phyloP scores from a whole-genome alignment of 768 basidiomycete genomes.

The Tulasnella sp. region DNA sequence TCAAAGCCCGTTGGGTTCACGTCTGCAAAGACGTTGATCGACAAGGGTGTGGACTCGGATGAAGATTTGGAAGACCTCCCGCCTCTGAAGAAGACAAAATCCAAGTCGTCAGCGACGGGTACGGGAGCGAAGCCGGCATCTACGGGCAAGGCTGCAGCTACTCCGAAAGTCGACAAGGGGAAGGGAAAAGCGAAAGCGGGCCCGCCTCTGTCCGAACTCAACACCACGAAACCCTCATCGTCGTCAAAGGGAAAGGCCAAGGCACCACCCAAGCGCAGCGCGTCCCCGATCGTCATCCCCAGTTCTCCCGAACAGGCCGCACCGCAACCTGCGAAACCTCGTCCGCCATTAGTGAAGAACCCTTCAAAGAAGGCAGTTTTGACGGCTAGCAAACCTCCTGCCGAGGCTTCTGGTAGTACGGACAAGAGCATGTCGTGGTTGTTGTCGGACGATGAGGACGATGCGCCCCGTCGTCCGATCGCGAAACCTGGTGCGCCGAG shows the following conservation, averaged over 20 bases:
- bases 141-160: not conserved
- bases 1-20: slow-evolving; percentile 43
- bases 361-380: not conserved
- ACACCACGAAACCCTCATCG: not conserved
- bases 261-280: not conserved
- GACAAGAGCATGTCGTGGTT: slow-evolving; percentile 12
- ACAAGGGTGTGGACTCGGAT: not conserved
- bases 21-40: not conserved
- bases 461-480: not conserved
- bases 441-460: slow-evolving; percentile 15
- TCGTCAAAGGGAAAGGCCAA: not conserved
- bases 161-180: not conserved
- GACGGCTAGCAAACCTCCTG: not conserved
- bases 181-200: not conserved
- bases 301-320: not conserved
- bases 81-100: slow-evolving; percentile 28
- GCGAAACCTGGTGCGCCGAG: not conserved
- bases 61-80: not conserved
- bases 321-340: not conserved
- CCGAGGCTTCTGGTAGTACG: not conserved
- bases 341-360: not conserved
- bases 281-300: not conserved
- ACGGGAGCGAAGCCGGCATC: not conserved
- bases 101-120: slow-evolving; percentile 30
- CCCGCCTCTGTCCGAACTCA: not conserved